Conservation (phyloP, 2,329 filamentous ascomycete species). For the Pestalotiopsis sp. region DNA sequence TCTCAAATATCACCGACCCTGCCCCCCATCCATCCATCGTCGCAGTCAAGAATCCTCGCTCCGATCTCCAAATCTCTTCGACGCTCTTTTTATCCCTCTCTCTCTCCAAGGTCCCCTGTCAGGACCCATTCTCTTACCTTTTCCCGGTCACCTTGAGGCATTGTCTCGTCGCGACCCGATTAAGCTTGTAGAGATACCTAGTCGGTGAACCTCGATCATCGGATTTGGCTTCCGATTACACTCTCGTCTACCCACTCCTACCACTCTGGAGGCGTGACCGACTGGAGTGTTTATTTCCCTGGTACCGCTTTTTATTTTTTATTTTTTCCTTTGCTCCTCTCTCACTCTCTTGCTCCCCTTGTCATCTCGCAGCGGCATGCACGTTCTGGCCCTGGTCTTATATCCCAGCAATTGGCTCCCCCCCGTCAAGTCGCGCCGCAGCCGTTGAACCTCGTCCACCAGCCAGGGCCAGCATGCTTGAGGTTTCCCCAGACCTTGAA, state of each 20-base stretch:
- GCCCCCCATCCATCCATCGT: slow-evolving; percentile 26
- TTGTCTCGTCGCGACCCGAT: slow-evolving; percentile 27
- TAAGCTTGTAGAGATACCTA: slow-evolving; percentile 33
- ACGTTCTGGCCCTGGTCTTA: slow-evolving; percentile 29
- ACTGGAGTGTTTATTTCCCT: slow-evolving; percentile 31
- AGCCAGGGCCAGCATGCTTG: slow-evolving; percentile 35
- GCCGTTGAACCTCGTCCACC: slow-evolving; percentile 45
- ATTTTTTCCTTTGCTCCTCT: slow-evolving; percentile 24
- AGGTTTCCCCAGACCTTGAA: slow-evolving; percentile 46
- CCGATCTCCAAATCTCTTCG: slow-evolving; percentile 31
- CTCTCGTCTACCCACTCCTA: slow-evolving; percentile 27
- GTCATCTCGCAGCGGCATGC: slow-evolving; percentile 22
- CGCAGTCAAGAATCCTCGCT: slow-evolving; percentile 30
- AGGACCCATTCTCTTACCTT: slow-evolving; percentile 21
- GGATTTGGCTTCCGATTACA: slow-evolving; percentile 38
- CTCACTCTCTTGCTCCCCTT: slow-evolving; percentile 9
- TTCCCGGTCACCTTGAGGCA: slow-evolving; percentile 21
- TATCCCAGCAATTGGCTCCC: slow-evolving; percentile 27
- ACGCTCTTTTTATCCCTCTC: slow-evolving; percentile 21
- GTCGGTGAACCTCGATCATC: slow-evolving; percentile 39
- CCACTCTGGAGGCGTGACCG: slow-evolving; percentile 28
- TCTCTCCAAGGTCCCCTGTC: slow-evolving; percentile 25
- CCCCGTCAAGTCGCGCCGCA: slow-evolving; percentile 33
- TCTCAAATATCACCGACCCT: slow-evolving; percentile 35
- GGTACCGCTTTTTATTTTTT: slow-evolving; percentile 31